These are phyloP conservation scores for Amoebophrya sp. DNA, from an alignment of 169 alveolate genomes.

Conservation along the genomic window DNA sequence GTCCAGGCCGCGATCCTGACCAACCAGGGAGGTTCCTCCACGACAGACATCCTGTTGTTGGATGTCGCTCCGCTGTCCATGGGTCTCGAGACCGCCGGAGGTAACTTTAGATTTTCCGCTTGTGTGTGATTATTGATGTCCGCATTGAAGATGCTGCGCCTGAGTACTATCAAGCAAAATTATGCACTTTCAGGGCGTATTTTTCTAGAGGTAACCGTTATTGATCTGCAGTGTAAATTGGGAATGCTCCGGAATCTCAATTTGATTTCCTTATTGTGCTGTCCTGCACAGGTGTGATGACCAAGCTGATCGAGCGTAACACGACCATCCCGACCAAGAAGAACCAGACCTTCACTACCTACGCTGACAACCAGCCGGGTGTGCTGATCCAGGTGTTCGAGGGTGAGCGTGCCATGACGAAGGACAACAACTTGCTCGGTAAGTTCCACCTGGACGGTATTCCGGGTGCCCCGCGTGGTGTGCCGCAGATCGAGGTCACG, in stretches of 20 bases:
- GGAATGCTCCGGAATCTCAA: no score
- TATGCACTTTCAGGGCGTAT: no score
- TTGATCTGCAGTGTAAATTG: no score
- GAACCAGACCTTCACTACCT: conserved; percentile 90
- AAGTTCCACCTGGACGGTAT: conserved; percentile 93
- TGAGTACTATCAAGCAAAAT: no score
- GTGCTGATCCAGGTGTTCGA: conserved; percentile 92
- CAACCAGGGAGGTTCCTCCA: conserved; percentile 55
- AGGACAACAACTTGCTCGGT: conserved; percentile 92
- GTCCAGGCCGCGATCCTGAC: conserved; percentile 95
- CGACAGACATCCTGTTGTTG: conserved; percentile 80
- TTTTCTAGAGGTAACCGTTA: no score
- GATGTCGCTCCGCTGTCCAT: conserved; percentile 93
- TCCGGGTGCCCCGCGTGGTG: conserved; percentile 96
- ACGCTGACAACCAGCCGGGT: conserved; percentile 95
- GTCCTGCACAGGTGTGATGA: conserved; percentile 96
- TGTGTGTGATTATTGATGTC: no score
- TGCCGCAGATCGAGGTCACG: conserved; percentile 94
- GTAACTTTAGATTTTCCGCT: conserved; percentile 55
- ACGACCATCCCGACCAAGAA: conserved; percentile 97
- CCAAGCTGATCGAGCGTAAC: conserved; percentile 90
- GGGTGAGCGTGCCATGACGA: conserved; percentile 77
- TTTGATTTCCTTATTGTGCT: no score
- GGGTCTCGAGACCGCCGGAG: conserved; percentile 89
- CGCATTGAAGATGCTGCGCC: no score